A percentile compares a stretch with the other conserved stretches of the same genome.
Evolutionary conservation across 2,329 filamentous ascomycete genomes (phyloP).

Genomic region (Cryphonectria carpinicola): DNA sequence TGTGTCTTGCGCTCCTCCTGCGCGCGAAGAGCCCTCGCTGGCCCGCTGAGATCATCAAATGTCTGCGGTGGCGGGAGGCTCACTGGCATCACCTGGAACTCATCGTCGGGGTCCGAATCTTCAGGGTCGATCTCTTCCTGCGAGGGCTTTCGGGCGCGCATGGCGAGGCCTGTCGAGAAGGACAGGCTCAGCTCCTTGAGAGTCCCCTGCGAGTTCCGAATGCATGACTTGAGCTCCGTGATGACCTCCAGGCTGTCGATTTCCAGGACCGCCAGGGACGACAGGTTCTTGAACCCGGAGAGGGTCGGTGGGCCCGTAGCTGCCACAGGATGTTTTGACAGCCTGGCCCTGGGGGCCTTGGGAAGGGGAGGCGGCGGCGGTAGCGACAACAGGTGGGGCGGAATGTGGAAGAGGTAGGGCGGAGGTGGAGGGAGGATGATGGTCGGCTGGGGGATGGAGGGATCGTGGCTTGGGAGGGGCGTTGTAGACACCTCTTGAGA

Average conservation of each 20-base stretch:
- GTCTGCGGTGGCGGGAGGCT: conserved; percentile 30
- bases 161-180: conserved; percentile 58
- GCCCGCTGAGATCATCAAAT: conserved; percentile 44
- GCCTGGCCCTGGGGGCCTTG: conserved; percentile 40
- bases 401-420: conserved; percentile 31
- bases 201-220: conserved; percentile 58
- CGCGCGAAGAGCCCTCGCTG: conserved; percentile 51
- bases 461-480: conserved; percentile 24
- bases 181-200: conserved; percentile 61
- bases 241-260: conserved; percentile 63
- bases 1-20: conserved; percentile 59
- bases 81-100: conserved; percentile 52
- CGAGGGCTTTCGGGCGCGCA: conserved; percentile 48
- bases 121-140: conserved; percentile 42
- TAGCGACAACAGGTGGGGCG: conserved; percentile 32
- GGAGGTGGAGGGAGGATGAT: conserved; percentile 30
- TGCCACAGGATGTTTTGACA: conserved; percentile 37
- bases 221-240: conserved; percentile 58
- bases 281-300: conserved; percentile 60
- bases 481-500: conserved; percentile 29
- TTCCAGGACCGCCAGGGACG: conserved; percentile 59
- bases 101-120: conserved; percentile 57
- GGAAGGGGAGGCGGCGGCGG: conserved; percentile 43
- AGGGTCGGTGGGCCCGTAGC: conserved; percentile 55
- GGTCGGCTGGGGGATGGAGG: conserved; percentile 29